phyloP scores from a whole-genome alignment of 345 rosid genomes.

The Melastoma malabathricum region DNA sequence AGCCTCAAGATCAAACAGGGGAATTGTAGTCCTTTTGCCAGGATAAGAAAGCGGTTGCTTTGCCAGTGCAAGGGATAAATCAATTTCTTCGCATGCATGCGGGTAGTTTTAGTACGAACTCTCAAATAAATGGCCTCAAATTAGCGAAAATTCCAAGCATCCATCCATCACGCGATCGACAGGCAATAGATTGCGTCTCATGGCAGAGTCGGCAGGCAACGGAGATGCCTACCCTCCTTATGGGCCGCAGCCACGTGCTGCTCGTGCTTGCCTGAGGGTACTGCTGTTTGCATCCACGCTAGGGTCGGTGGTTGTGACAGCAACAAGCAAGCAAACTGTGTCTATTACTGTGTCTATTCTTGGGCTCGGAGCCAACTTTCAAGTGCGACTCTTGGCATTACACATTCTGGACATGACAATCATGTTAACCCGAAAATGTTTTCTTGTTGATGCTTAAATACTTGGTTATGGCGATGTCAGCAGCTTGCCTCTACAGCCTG shows the following conservation, averaged over 20 bases:
- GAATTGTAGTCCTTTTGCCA: no score
- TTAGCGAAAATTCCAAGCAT: no score
- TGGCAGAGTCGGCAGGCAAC: neutral
- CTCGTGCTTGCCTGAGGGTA: conserved; percentile 19
- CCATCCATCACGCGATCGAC: no score
- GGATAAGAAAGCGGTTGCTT: no score
- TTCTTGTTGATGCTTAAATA: conserved; percentile 12
- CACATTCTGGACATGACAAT: neutral
- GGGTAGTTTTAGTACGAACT: no score
- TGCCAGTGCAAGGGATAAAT: no score
- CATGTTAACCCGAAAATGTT: neutral
- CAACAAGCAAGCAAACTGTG: conserved; percentile 21
- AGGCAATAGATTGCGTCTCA: no score
- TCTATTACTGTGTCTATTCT: neutral
- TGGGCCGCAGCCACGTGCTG: neutral
- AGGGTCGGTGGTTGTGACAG: conserved; percentile 14
- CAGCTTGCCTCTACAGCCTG: conserved; percentile 25
- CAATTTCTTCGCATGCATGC: no score
- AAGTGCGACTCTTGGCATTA: neutral
- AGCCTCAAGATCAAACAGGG: no score
- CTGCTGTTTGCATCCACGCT: conserved; percentile 20
- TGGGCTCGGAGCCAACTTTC: no score
- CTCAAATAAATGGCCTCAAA: no score
- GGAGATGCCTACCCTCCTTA: neutral
- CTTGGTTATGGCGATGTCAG: conserved; percentile 17